A percentile compares a stretch with the other conserved stretches of the same genome.
Conservation (phyloP, 148 eudicot genomes). For the Rhododendron henanense region DNA sequence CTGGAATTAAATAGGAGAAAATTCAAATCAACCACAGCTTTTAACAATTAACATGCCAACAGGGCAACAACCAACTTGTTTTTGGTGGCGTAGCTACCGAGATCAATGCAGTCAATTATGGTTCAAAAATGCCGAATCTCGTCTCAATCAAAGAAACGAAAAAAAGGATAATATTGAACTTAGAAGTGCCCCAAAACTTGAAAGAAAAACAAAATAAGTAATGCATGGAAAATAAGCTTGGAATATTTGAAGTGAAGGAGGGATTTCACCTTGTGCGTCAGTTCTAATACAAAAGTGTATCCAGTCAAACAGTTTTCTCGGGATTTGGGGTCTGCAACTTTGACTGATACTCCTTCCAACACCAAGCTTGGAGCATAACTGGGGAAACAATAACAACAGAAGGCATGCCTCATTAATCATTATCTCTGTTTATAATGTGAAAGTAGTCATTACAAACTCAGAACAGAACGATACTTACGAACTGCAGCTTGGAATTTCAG, state of each 20-base stretch:
- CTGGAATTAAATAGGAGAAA: neutral
- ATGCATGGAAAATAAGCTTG: neutral
- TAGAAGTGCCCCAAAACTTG: neutral
- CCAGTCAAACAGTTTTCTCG: slow-evolving; percentile 75
- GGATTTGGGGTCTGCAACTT: slow-evolving; percentile 56
- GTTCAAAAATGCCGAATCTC: too few species aligned
- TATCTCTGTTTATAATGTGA: neutral
- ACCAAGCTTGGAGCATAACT: slow-evolving; percentile 77
- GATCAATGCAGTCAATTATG: too few species aligned
- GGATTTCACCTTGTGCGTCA: slow-evolving; percentile 47
- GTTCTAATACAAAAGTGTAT: slow-evolving; percentile 70
- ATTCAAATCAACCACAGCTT: neutral
- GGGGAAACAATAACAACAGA: neutral
- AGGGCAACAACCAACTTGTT: neutral
- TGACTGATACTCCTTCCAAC: slow-evolving; percentile 68
- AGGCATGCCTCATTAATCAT: neutral
- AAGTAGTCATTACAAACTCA: neutral
- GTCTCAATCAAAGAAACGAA: neutral
- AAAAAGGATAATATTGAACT: neutral
- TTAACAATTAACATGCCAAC: neutral
- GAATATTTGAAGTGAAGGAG: neutral
- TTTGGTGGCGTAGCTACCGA: neutral
- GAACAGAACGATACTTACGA: slow-evolving; percentile 44
- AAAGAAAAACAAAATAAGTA: neutral
- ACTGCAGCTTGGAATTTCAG: slow-evolving; percentile 68